A percentile compares a stretch with the other conserved stretches of the same genome.
These are phyloP conservation scores for Candida incommunis DNA, from an alignment of 805 yeast genomes.

Conservation along the genomic window DNA sequence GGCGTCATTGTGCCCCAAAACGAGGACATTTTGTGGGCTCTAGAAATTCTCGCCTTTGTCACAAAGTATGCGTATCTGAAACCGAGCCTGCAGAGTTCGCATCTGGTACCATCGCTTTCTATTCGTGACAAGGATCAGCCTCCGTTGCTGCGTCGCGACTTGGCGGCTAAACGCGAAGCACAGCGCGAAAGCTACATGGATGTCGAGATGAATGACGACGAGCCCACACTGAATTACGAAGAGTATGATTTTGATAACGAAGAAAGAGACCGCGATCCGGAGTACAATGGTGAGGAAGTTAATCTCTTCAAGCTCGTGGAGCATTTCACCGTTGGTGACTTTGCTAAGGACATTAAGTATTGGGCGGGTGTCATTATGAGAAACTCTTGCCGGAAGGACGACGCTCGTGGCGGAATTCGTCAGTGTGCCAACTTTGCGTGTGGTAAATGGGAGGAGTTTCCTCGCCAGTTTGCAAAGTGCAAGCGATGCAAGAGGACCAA, in stretches of 20 bases:
- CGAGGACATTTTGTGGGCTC: slow-evolving; percentile 88
- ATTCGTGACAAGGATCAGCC: slow-evolving; percentile 16
- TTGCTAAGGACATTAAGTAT: slow-evolving; percentile 71
- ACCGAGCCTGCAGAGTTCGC: slow-evolving; percentile 57
- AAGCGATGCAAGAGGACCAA: slow-evolving; percentile 88
- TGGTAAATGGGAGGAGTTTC: slow-evolving; percentile 85
- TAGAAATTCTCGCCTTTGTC: slow-evolving; percentile 82
- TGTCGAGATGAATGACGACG: neutral
- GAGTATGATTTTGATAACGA: slow-evolving; percentile 20
- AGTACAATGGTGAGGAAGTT: slow-evolving; percentile 27
- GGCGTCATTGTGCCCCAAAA: slow-evolving; percentile 81
- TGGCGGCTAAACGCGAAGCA: slow-evolving; percentile 4
- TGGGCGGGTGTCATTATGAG: slow-evolving; percentile 99
- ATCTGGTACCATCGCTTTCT: slow-evolving; percentile 59
- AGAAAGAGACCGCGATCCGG: slow-evolving; percentile 27
- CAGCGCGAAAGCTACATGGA: slow-evolving; percentile 3
- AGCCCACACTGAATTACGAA: slow-evolving; percentile 12
- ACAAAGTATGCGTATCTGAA: slow-evolving; percentile 80
- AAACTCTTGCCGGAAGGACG: slow-evolving; percentile 87
- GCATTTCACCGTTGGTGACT: slow-evolving; percentile 59
- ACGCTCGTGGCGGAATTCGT: slow-evolving; percentile 71
- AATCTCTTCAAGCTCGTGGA: slow-evolving; percentile 88
- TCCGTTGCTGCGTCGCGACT: slow-evolving; percentile 10
- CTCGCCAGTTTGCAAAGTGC: slow-evolving; percentile 90
- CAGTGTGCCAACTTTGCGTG: slow-evolving; percentile 92